These are phyloP conservation scores for Salix caprea DNA, from an alignment of 345 rosid species.

Conservation along the genomic window DNA sequence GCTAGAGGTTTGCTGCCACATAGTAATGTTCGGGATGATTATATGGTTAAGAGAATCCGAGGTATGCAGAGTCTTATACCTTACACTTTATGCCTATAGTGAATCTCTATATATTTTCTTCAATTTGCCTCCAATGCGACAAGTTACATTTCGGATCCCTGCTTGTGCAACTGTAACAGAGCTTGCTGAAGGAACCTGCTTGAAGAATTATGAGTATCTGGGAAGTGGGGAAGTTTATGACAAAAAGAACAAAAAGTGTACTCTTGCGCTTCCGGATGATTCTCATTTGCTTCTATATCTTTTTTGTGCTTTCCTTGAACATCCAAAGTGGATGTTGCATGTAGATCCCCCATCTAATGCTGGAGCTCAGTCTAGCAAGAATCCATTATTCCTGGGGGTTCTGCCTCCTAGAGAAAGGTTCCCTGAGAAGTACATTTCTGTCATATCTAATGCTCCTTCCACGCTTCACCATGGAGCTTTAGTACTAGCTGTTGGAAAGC, in stretches of 20 bases:
- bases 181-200: constrained; percentile 90
- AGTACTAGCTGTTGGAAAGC: constrained; percentile 66
- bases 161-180: constrained; percentile 34
- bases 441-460: constrained; percentile 61
- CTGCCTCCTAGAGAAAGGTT: constrained; percentile 87
- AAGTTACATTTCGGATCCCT: background rate
- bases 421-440: constrained; percentile 83
- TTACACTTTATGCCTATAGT: background rate
- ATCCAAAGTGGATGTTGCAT: constrained; percentile 97
- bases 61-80: constrained; percentile 37
- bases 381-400: constrained; percentile 76
- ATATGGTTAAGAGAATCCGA: constrained; percentile 67
- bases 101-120: constrained; percentile 1
- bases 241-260: constrained; percentile 68
- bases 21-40: constrained; percentile 64
- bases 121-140: background rate
- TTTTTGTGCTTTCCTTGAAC: constrained; percentile 91
- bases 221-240: constrained; percentile 64
- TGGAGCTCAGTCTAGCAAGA: constrained; percentile 82
- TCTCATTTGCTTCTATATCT: constrained; percentile 82
- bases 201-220: constrained; percentile 81
- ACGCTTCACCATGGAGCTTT: constrained; percentile 86
- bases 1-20: constrained; percentile 83
- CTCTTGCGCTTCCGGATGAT: constrained; percentile 79
- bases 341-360: constrained; percentile 78